Percentiles rank a stretch among this genome's conserved stretches.
Evolutionary conservation across 2,329 filamentous ascomycete genomes (phyloP).

Genomic region (Claviceps paspali): DNA sequence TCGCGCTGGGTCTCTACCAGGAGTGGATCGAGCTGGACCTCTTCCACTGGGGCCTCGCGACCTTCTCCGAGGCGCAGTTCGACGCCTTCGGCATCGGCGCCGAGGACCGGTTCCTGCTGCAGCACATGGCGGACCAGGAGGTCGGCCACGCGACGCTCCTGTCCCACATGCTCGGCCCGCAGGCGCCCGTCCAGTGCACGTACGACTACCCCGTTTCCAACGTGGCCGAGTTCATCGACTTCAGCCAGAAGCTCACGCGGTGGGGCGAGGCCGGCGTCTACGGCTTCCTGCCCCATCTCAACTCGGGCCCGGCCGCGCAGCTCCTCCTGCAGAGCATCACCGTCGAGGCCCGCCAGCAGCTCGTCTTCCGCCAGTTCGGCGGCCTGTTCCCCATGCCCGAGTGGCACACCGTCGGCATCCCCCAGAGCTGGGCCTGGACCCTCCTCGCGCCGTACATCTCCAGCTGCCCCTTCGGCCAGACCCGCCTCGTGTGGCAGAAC

Average conservation of each 20-base stretch:
- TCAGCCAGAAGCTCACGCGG: conserved; percentile 72
- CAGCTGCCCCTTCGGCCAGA: conserved; percentile 57
- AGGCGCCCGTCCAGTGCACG: conserved; percentile 58
- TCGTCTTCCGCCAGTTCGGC: conserved; percentile 71
- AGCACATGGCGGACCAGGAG: conserved; percentile 67
- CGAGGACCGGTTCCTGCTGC: conserved; percentile 54
- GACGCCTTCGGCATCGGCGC: conserved; percentile 49
- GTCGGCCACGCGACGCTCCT: conserved; percentile 63
- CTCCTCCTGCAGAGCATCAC: conserved; percentile 63
- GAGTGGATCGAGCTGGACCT: conserved; percentile 77
- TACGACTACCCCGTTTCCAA: conserved; percentile 71
- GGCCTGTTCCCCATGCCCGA: conserved; percentile 70
- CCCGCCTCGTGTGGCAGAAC: conserved; percentile 71
- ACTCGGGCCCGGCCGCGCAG: conserved; percentile 59
- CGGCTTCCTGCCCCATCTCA: conserved; percentile 64
- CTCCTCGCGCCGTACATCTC: conserved; percentile 69
- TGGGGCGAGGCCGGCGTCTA: conserved; percentile 69
- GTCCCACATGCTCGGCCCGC: conserved; percentile 58
- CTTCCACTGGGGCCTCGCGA: conserved; percentile 60
- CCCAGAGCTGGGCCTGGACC: conserved; percentile 76
- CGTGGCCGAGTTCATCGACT: conserved; percentile 66
- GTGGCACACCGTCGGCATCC: conserved; percentile 67
- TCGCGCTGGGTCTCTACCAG: conserved; percentile 61
- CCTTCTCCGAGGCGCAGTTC: conserved; percentile 56
- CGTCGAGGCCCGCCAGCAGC: conserved; percentile 66